These are phyloP conservation scores for Anthracocystis panici-leucophaei DNA, from an alignment of 1,284 basidiomycete species.

Conservation along the genomic window DNA sequence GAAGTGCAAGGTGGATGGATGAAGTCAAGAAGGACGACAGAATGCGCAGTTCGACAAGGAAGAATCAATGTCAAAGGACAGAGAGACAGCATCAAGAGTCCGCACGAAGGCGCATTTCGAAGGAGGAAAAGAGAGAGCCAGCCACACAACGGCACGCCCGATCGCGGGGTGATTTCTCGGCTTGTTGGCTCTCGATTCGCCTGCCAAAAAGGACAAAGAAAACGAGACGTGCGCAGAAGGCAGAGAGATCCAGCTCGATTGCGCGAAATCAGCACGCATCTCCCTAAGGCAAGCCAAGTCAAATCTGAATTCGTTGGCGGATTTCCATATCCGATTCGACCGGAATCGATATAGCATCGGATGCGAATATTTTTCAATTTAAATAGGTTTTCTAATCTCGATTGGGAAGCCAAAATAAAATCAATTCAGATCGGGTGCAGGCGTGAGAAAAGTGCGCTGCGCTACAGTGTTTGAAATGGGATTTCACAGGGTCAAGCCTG, in stretches of 20 bases:
- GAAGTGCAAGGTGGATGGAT: neutral
- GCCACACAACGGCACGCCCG: constrained; percentile 16
- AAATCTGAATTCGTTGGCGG: constrained; percentile 8
- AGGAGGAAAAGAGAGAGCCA: neutral
- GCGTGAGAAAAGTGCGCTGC: neutral
- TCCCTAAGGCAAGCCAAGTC: neutral
- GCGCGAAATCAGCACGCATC: constrained; percentile 12
- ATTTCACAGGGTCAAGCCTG: too few relatives aligned
- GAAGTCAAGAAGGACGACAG: neutral
- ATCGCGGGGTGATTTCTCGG: constrained; percentile 25
- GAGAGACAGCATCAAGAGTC: neutral
- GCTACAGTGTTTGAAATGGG: too few relatives aligned
- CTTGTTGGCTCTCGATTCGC: neutral
- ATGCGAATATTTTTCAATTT: neutral
- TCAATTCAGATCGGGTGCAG: constrained; percentile 1
- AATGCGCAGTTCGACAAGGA: neutral
- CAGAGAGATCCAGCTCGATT: neutral
- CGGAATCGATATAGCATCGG: constrained; percentile 11
- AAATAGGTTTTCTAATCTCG: neutral
- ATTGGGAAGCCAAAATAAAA: neutral
- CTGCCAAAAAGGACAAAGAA: neutral
- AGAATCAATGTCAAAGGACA: neutral
- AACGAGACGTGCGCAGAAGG: neutral
- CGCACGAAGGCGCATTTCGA: neutral
- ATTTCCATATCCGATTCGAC: constrained; percentile 25